These are phyloP conservation scores for Cyberlindnera samutprakarnensis DNA, from an alignment of 805 yeast species.

Conservation along the genomic window DNA sequence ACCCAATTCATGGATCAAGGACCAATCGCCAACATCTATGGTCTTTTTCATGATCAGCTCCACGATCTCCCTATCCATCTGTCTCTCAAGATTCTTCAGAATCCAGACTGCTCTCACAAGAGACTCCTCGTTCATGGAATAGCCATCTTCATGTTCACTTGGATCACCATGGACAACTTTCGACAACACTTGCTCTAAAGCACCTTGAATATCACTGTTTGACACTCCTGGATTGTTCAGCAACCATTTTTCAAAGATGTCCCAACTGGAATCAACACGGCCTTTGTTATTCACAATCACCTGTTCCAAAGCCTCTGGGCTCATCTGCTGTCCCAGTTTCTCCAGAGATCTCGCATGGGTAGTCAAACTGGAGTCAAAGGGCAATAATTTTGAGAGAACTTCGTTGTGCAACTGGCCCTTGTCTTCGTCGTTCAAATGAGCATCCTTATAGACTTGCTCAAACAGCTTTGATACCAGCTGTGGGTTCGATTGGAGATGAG, in stretches of 20 bases:
- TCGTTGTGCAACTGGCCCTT: constrained; percentile 13
- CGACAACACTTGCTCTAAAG: constrained; percentile 24
- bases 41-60: constrained; percentile 11
- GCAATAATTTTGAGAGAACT: constrained; percentile 18
- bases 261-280: constrained; percentile 43
- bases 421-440: not conserved
- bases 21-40: constrained; percentile 3
- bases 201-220: constrained; percentile 13
- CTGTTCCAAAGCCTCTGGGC: constrained; percentile 21
- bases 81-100: constrained; percentile 12
- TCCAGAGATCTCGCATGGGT: constrained; percentile 23
- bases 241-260: constrained; percentile 29
- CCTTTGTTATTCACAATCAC: constrained; percentile 44
- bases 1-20: constrained; percentile 9
- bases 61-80: constrained; percentile 7
- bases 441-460: not conserved
- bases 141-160: constrained; percentile 28
- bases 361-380: constrained; percentile 25
- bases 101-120: constrained; percentile 21
- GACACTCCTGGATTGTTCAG: constrained; percentile 1
- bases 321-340: constrained; percentile 16
- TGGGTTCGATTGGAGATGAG: constrained; percentile 1
- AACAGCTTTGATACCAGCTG: not conserved
- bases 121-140: constrained; percentile 14
- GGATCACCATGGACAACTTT: constrained; percentile 34